Evolutionary conservation across 2,329 filamentous ascomycete genomes (phyloP).

Genomic region (Penicillium corylophilum): DNA sequence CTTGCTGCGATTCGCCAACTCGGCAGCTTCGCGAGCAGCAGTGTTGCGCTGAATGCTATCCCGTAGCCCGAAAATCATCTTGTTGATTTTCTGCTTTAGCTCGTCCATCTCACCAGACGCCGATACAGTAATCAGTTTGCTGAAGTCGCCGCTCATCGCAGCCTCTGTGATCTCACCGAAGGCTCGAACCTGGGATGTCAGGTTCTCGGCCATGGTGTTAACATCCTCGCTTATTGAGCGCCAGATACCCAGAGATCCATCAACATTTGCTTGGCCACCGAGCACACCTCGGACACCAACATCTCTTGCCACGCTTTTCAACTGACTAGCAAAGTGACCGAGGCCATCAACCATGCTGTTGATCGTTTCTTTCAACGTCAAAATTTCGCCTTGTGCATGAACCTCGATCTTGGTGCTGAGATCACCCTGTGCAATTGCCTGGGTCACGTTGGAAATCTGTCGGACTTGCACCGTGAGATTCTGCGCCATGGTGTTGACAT

Average conservation of each 20-base stretch:
- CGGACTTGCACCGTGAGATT: slow-evolving; percentile 66
- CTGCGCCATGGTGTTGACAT: slow-evolving; percentile 63
- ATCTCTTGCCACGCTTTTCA: slow-evolving; percentile 88
- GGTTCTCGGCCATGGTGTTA: slow-evolving; percentile 80
- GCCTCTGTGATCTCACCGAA: slow-evolving; percentile 95
- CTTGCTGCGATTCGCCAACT: slow-evolving; percentile 93
- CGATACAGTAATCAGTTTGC: slow-evolving; percentile 89
- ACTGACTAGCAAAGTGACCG: slow-evolving; percentile 89
- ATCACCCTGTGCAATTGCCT: slow-evolving; percentile 88
- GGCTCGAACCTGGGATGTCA: slow-evolving; percentile 90
- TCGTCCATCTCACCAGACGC: slow-evolving; percentile 97
- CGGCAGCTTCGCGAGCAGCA: slow-evolving; percentile 85
- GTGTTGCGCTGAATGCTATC: slow-evolving; percentile 95
- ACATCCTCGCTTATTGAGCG: slow-evolving; percentile 95
- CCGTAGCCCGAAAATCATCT: slow-evolving; percentile 90
- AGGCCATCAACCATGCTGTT: slow-evolving; percentile 96
- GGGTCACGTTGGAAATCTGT: slow-evolving; percentile 86
- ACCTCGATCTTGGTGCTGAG: slow-evolving; percentile 94
- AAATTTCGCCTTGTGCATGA: slow-evolving; percentile 86
- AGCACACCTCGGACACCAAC: slow-evolving; percentile 96
- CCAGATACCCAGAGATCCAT: slow-evolving; percentile 86
- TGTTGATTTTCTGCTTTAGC: slow-evolving; percentile 94
- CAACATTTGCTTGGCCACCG: slow-evolving; percentile 92
- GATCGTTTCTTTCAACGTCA: slow-evolving; percentile 88
- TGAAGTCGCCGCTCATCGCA: slow-evolving; percentile 91